phyloP scores from a whole-genome alignment of 371 early-diverging fungal species.

The Coemansia sp. region DNA sequence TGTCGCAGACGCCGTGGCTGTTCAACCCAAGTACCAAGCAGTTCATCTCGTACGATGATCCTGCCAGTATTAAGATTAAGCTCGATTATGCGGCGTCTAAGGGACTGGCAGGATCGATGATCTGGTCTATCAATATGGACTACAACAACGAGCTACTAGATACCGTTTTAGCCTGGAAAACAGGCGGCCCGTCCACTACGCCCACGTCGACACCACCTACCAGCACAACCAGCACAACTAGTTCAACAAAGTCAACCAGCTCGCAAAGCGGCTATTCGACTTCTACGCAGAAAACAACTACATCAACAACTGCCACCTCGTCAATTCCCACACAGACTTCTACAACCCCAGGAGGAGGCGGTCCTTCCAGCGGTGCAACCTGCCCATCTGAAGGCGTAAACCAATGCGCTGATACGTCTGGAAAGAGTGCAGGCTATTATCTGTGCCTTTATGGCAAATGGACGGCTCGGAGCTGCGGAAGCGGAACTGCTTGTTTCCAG shows the following conservation, averaged over 20 bases:
- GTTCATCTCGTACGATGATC: constrained; percentile 58
- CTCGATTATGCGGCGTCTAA: constrained; percentile 56
- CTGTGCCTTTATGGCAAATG: constrained; percentile 38
- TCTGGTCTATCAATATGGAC: constrained; percentile 58
- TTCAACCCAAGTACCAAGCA: constrained; percentile 60
- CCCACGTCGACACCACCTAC: not conserved
- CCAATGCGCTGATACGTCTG: constrained; percentile 22
- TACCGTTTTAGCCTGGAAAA: constrained; percentile 43
- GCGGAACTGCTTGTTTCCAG: constrained; percentile 32
- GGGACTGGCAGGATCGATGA: constrained; percentile 65
- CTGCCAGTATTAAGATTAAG: constrained; percentile 59
- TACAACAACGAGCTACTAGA: constrained; percentile 48
- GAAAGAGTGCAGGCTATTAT: constrained; percentile 23
- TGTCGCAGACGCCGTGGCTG: constrained; percentile 69
- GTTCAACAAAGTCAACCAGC: not conserved
- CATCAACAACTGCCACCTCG: constrained; percentile 48
- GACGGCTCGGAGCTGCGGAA: constrained; percentile 28
- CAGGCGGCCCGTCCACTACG: not conserved
- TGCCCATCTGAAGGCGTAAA: constrained; percentile 8
- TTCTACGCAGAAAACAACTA: constrained; percentile 60
- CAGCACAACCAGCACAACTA: not conserved
- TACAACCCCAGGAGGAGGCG: constrained; percentile 18
- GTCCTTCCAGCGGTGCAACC: constrained; percentile 25
- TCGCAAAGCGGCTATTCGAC: constrained; percentile 41
- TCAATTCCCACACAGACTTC: constrained; percentile 39